phyloP scores from a whole-genome alignment of 495 filamentous ascomycete species.

The Aspergillus bridgeri region DNA sequence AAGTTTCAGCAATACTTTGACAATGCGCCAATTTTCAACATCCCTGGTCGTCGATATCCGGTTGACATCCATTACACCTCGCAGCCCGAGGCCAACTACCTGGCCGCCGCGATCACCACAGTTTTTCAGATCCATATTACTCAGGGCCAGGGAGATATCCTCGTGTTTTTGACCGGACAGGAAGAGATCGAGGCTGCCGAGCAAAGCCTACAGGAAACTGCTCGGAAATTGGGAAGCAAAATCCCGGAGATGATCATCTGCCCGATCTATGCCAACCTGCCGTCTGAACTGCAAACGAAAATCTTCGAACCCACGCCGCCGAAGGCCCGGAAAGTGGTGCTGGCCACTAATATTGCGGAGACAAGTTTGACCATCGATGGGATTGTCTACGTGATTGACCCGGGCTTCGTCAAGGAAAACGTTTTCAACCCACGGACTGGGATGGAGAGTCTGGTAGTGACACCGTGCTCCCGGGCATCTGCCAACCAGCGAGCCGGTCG shows the following conservation, averaged over 20 bases:
- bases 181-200: conserved; percentile 88
- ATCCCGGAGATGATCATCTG: conserved; percentile 84
- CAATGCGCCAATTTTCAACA: conserved; percentile 92
- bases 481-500: conserved; percentile 91
- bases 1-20: conserved; percentile 94
- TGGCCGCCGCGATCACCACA: conserved; percentile 87
- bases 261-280: conserved; percentile 86
- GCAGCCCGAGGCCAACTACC: conserved; percentile 91
- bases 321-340: conserved; percentile 76
- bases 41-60: conserved; percentile 85
- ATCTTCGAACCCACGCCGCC: conserved; percentile 88
- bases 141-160: conserved; percentile 81
- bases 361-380: conserved; percentile 87
- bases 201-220: conserved; percentile 74
- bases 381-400: conserved; percentile 89
- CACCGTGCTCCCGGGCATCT: conserved; percentile 89
- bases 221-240: conserved; percentile 73
- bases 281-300: conserved; percentile 79
- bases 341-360: conserved; percentile 90
- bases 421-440: conserved; percentile 88
- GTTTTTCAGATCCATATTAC: conserved; percentile 95
- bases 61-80: conserved; percentile 92
- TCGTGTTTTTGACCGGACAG: conserved; percentile 87
- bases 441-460: conserved; percentile 88
- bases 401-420: conserved; percentile 93